These are phyloP conservation scores for Monilinia fructigena DNA, from an alignment of 2,329 filamentous ascomycete species.

Conservation along the genomic window DNA sequence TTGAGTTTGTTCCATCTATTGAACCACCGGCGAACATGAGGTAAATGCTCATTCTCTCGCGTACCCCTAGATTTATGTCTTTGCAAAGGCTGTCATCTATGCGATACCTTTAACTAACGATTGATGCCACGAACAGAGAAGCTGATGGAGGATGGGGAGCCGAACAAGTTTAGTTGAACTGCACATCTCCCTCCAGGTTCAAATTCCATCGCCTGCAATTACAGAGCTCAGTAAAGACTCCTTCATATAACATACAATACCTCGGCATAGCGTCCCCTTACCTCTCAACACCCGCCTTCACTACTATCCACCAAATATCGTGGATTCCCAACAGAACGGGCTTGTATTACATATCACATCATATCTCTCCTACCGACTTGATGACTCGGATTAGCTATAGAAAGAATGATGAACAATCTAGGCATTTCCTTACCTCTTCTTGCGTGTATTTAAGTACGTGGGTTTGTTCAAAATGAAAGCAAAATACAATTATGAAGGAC, in stretches of 20 bases:
- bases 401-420: not conserved
- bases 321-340: not conserved
- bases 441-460: constrained; percentile 2
- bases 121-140: constrained; percentile 44
- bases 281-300: not conserved
- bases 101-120: not conserved
- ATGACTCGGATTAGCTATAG: constrained; percentile 2
- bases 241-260: not conserved
- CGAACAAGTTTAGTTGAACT: constrained; percentile 37
- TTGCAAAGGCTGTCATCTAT: too few relatives aligned
- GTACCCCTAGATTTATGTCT: not conserved
- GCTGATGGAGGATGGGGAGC: constrained; percentile 40
- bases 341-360: constrained; percentile 19
- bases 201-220: not conserved
- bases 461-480: not conserved
- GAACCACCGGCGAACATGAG: constrained; percentile 60
- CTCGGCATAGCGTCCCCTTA: not conserved
- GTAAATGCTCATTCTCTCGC: constrained; percentile 18
- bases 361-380: not conserved
- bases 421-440: not conserved
- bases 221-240: not conserved
- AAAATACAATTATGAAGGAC: not conserved
- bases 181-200: not conserved
- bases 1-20: constrained; percentile 79
- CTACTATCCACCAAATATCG: not conserved